Evolutionary conservation across 2,329 filamentous ascomycete genomes (phyloP).

Genomic region (Verticillium klebahnii): DNA sequence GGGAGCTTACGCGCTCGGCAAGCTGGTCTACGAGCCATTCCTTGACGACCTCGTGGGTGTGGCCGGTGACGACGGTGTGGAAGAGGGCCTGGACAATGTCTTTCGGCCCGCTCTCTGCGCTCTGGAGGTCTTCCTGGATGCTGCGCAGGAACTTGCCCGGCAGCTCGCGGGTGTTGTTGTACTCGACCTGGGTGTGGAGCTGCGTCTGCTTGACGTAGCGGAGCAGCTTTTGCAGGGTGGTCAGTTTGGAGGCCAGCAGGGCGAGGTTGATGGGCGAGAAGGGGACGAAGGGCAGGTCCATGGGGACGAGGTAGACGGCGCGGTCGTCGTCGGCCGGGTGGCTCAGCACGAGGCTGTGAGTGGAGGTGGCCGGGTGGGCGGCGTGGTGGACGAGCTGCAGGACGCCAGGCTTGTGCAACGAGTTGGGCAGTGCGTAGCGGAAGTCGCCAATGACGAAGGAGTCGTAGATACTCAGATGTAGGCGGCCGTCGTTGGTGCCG

Average conservation of each 20-base stretch:
- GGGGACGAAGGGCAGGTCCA: conserved; percentile 80
- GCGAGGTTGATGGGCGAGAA: conserved; percentile 77
- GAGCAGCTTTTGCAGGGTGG: conserved; percentile 79
- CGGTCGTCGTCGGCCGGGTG: conserved; percentile 34
- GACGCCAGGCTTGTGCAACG: conserved; percentile 14
- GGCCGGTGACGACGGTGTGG: conserved; percentile 78
- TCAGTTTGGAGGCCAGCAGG: conserved; percentile 79
- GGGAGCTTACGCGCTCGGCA: conserved; percentile 63
- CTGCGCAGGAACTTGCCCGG: conserved; percentile 73
- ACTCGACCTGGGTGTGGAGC: conserved; percentile 74
- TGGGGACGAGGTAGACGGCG: conserved; percentile 60
- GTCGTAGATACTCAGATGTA: conserved; percentile 81
- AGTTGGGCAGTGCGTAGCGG: conserved; percentile 35
- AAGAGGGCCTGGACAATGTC: conserved; percentile 73
- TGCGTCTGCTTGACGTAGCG: conserved; percentile 81
- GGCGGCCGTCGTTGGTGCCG: conserved; percentile 63
- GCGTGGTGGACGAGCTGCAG: conserved; percentile 54
- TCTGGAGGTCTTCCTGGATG: conserved; percentile 69
- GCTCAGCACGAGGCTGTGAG: conserved; percentile 65
- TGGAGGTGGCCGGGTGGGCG: conserved; percentile 70
- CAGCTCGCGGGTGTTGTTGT: conserved; percentile 76
- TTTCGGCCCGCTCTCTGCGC: conserved; percentile 49
- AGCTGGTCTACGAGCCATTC: conserved; percentile 89
- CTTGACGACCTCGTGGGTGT: conserved; percentile 68
- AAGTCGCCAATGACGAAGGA: conserved; percentile 75